Percentiles rank a stretch among this genome's conserved stretches.
Evolutionary conservation across 108 stramenopile species (phyloP).

Genomic region (Stephanodiscus minutulus): DNA sequence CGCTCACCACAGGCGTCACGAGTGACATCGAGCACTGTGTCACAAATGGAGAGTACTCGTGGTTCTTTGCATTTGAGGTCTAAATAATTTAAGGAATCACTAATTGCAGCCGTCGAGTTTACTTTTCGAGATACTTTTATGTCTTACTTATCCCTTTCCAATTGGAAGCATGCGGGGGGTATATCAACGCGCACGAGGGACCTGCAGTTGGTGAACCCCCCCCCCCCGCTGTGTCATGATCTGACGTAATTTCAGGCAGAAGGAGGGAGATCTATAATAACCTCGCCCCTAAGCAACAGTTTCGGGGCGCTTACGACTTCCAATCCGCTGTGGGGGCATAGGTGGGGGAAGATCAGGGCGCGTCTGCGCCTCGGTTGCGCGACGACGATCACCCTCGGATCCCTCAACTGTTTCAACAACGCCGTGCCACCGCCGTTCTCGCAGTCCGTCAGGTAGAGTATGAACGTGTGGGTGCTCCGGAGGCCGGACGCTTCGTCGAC

Average conservation of each 20-base stretch:
- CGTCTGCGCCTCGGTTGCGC: conserved; percentile 65
- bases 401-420: conserved; percentile 53
- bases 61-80: too few relatives aligned
- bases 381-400: conserved; percentile 45
- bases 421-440: conserved; percentile 69
- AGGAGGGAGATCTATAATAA: conserved; percentile 21
- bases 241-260: background rate
- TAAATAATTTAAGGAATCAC: too few relatives aligned
- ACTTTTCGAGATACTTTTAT: too few relatives aligned
- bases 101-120: too few relatives aligned
- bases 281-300: conserved; percentile 79
- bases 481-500: conserved; percentile 47
- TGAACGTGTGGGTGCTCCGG: conserved; percentile 81
- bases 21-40: too few relatives aligned
- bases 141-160: too few relatives aligned
- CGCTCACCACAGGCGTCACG: too few relatives aligned
- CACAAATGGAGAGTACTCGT: too few relatives aligned
- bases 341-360: conserved; percentile 75
- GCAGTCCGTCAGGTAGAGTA: conserved; percentile 72
- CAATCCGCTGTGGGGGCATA: conserved; percentile 70
- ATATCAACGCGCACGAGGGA: too few relatives aligned
- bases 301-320: conserved; percentile 68
- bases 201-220: too few relatives aligned
- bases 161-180: too few relatives aligned
- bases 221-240: too few relatives aligned